Percentiles rank a stretch among this genome's conserved stretches.
phyloP scores from a whole-genome alignment of 495 filamentous ascomycete genomes.

The Neurospora sp. region DNA sequence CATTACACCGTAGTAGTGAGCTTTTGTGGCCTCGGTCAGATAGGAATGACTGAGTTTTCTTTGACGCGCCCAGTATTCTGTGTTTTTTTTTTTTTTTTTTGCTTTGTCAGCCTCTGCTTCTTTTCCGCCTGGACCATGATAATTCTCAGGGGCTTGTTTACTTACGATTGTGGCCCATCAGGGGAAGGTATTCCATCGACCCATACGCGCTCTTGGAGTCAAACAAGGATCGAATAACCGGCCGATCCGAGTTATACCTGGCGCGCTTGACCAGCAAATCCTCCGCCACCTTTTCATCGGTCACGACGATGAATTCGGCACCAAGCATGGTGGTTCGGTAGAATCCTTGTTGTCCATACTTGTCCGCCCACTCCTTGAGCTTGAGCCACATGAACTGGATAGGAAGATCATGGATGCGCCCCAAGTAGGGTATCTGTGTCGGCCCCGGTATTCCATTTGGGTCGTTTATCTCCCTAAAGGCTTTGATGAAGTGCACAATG shows the following conservation, averaged over 20 bases:
- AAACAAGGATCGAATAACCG: slow-evolving; percentile 27
- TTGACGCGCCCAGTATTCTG: slow-evolving; percentile 33
- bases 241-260: slow-evolving; percentile 38
- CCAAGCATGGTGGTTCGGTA: slow-evolving; percentile 39
- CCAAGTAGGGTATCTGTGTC: slow-evolving; percentile 29
- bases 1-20: slow-evolving; percentile 28
- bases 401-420: slow-evolving; percentile 37
- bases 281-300: slow-evolving; percentile 42
- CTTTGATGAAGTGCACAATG: slow-evolving; percentile 19
- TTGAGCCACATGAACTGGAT: slow-evolving; percentile 40
- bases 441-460: slow-evolving; percentile 26
- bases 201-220: slow-evolving; percentile 31
- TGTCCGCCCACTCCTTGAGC: slow-evolving; percentile 41
- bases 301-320: slow-evolving; percentile 37
- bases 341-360: slow-evolving; percentile 33
- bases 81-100: neutral
- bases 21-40: slow-evolving; percentile 28
- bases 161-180: slow-evolving; percentile 34
- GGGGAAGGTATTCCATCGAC: slow-evolving; percentile 31
- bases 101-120: neutral
- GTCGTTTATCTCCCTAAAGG: slow-evolving; percentile 25
- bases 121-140: neutral
- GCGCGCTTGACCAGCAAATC: slow-evolving; percentile 40
- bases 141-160: neutral
- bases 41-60: slow-evolving; percentile 27